Evolutionary conservation across 2,329 filamentous ascomycete genomes (phyloP), one percentile per base, ranked within the genome.

Genomic region (Elsinoe ampelina): DNA sequence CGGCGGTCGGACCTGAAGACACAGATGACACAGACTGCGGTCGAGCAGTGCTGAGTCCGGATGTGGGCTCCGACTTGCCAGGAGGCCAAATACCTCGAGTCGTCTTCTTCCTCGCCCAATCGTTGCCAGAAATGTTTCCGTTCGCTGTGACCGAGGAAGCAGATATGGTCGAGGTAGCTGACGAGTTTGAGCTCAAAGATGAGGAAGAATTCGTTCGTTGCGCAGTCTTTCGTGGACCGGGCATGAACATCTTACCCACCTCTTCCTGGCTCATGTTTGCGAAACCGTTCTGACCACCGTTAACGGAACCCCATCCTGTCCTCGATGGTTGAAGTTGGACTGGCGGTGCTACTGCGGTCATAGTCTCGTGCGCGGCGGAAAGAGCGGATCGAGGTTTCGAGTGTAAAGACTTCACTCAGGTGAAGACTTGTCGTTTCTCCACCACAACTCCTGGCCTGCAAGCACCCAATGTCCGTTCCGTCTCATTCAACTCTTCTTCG

Each of bases 121-220:
- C 54, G 15, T 42, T 47, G 7, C 38, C 34, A 13, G 39, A 15
- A 12, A 30, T 22, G 22, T 32, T 47, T 7, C 54, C 41, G 42
- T 47, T 68, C 12, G 62, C 63, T 32, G 66, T 60, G 32, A 68
- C 66, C 34, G 62, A 58, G 22, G 72, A 74, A 41, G 72, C 73
- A 38, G 81, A 79, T 61, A 87, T 75, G 56, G 85, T 87, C 1
- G 85, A 82, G 39, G 76, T 81, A 51, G 83, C 82, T 12, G 88
- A 87, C 34, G 77, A 73, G 57, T 73, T 74, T 19, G 82, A 84
- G 57, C 77, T 75, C 61, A 95, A 78, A 45, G 91, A 95, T 3
- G 90, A 95, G 58, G 89, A 93, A 35, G 92, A 97, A 77, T 89
- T 95, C 67, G 86, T 86, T 70, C 92, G 84, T 71, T 92, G 88